phyloP scores from a whole-genome alignment of 257 asterid species.

The Salvia splendens region DNA sequence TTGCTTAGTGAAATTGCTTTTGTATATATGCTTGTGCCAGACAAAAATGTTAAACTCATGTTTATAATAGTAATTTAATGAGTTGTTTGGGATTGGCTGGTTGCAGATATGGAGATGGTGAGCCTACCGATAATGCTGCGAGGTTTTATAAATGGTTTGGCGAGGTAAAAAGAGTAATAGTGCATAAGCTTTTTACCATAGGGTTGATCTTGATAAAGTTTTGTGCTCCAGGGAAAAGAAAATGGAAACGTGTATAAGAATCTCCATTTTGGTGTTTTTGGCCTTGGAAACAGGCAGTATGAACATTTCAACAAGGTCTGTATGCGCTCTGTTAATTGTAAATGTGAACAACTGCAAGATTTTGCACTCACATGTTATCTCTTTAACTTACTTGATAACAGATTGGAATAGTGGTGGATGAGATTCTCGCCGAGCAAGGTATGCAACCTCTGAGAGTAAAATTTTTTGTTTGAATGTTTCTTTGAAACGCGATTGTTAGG shows the following conservation, averaged over 20 bases:
- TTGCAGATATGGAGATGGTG: slow-evolving; percentile 97
- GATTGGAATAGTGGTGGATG: slow-evolving; percentile 90
- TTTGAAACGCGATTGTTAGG: background rate
- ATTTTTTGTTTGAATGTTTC: background rate
- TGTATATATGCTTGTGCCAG: slow-evolving; percentile 24
- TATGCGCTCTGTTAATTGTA: background rate
- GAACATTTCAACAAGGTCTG: slow-evolving; percentile 98
- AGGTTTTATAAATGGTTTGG: slow-evolving; percentile 93
- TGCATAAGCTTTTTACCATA: slow-evolving; percentile 13
- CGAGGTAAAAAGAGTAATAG: slow-evolving; percentile 56
- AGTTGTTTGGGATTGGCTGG: slow-evolving; percentile 54
- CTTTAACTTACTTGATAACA: slow-evolving; percentile 42
- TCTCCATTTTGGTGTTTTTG: slow-evolving; percentile 86
- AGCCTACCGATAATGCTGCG: slow-evolving; percentile 99
- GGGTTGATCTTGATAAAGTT: slow-evolving; percentile 27
- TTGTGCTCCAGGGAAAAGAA: slow-evolving; percentile 64
- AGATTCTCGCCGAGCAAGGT: slow-evolving; percentile 75
- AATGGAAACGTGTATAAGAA: slow-evolving; percentile 77
- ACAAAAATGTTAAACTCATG: slow-evolving; percentile 18
- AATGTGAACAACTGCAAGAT: background rate
- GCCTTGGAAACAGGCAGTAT: slow-evolving; percentile 97
- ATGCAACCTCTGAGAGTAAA: slow-evolving; percentile 21
- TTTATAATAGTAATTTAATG: slow-evolving; percentile 31
- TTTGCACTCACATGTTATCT: slow-evolving; percentile 20
- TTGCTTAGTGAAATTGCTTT: slow-evolving; percentile 28